These are phyloP conservation scores for Eucalyptus cloeziana DNA, from an alignment of 345 rosid species.

Conservation along the genomic window DNA sequence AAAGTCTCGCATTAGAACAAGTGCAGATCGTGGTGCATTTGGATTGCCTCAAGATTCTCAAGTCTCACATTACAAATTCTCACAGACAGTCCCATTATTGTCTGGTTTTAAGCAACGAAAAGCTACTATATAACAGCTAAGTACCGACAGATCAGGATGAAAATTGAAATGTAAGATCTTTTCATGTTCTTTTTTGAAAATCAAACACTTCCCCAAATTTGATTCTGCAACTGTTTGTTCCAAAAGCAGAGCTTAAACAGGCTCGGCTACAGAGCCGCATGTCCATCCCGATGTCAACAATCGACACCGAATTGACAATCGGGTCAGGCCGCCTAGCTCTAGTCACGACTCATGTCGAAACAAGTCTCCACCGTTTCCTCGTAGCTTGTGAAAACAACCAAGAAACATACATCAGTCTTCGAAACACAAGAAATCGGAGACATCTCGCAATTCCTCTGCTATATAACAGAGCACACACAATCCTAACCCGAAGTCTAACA, in stretches of 20 bases:
- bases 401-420: not conserved
- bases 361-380: not conserved
- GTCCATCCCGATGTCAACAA: not conserved
- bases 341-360: fast-evolving
- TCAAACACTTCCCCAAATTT: not conserved
- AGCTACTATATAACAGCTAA: not conserved
- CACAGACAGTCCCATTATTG: not conserved
- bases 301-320: not conserved
- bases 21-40: not conserved
- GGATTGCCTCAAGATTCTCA: not conserved
- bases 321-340: not conserved
- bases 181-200: not conserved
- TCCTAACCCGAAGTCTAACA: not conserved
- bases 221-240: not conserved
- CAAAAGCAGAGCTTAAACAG: not conserved
- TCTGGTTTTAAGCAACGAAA: not conserved
- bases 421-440: not conserved
- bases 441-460: not conserved
- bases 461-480: not conserved
- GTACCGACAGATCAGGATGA: not conserved
- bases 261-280: not conserved
- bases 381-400: not conserved
- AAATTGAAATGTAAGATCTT: not conserved
- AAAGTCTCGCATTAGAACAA: not conserved
- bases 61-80: not conserved